phyloP scores from a whole-genome alignment of 352 stramenopile genomes.

The Phytophthora rubi region DNA sequence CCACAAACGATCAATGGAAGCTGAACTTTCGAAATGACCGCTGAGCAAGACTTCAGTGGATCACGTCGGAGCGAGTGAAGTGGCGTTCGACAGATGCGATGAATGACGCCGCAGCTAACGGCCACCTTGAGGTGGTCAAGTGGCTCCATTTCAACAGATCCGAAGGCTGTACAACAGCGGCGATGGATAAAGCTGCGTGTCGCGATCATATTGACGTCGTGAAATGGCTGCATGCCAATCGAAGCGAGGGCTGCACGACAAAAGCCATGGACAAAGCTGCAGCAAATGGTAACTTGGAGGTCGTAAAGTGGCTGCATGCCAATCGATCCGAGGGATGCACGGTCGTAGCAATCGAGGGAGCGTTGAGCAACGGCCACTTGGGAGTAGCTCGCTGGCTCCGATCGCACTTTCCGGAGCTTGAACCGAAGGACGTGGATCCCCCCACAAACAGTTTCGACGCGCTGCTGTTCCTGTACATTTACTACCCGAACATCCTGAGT shows the following conservation, averaged over 20 bases:
- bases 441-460: not conserved
- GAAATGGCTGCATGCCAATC: not conserved
- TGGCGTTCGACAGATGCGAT: not conserved
- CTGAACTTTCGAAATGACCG: too few relatives aligned
- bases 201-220: not conserved
- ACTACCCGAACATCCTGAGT: not conserved
- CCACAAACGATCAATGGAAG: too few relatives aligned
- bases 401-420: not conserved
- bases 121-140: not conserved
- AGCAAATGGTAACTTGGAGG: not conserved
- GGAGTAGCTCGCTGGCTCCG: not conserved
- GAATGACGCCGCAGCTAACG: not conserved
- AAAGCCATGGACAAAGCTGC: not conserved
- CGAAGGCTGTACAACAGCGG: not conserved
- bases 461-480: not conserved
- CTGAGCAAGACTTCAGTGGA: too few relatives aligned
- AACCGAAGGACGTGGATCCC: not conserved
- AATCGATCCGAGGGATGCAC: not conserved
- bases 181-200: not conserved
- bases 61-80: not conserved
- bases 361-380: not conserved
- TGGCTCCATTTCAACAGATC: not conserved
- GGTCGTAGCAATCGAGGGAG: not conserved
- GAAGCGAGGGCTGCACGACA: not conserved
- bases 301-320: not conserved